phyloP scores from a whole-genome alignment of 129 eudicot genomes.

The Flaveria ramosissima region DNA sequence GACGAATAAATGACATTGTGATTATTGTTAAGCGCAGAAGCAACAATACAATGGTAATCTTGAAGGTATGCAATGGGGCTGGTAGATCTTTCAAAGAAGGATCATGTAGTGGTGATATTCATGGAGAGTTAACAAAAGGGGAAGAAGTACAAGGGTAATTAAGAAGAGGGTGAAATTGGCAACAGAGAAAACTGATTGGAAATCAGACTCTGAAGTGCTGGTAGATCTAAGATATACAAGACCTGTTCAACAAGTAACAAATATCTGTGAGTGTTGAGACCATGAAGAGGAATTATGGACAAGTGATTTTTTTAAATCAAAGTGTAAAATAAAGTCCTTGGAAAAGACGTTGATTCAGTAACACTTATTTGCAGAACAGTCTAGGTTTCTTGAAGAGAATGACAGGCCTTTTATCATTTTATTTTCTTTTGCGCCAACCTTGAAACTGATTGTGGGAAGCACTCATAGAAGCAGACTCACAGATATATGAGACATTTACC shows the following conservation, averaged over 20 bases:
- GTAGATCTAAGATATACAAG: not conserved
- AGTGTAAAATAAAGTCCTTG: not conserved
- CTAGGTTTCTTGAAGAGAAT: not conserved
- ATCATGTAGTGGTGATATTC: not conserved
- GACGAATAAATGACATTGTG: not conserved
- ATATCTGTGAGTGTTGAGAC: not conserved
- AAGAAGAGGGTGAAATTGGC: not conserved
- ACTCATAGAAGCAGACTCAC: not conserved
- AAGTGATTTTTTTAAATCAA: not conserved
- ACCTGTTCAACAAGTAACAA: not conserved
- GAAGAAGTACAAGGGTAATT: not conserved
- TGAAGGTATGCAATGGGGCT: not conserved
- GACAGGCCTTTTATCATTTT: not conserved
- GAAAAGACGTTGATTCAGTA: not conserved
- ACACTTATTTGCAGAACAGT: not conserved
- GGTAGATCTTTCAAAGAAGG: not conserved
- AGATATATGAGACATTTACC: not conserved
- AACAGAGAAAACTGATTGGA: not conserved
- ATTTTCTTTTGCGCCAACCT: not conserved
- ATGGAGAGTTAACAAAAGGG: not conserved
- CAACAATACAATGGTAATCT: not conserved
- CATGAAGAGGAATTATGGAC: not conserved
- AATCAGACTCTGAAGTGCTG: not conserved
- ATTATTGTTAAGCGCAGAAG: not conserved
- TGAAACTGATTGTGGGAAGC: no score